Percentiles rank a stretch among this genome's conserved stretches.
Conservation (phyloP, 1,284 basidiomycete genomes). For the Pisolithus thermaeus region DNA sequence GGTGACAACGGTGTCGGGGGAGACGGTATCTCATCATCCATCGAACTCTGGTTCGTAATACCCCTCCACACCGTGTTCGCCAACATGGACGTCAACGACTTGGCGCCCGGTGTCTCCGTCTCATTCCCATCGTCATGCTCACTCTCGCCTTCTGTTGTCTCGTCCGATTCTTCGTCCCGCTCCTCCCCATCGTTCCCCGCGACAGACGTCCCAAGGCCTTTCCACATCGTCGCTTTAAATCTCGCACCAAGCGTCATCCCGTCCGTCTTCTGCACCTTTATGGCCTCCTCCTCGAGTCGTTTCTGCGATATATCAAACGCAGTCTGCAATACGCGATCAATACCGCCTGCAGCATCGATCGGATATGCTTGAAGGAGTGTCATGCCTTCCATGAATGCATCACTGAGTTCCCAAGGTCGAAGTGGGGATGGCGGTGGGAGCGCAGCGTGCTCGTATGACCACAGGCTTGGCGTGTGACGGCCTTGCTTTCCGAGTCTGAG, state of each 20-base stretch:
- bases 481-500: conserved; percentile 53
- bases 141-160: conserved; percentile 31
- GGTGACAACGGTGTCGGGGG: conserved; percentile 43
- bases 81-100: conserved; percentile 48
- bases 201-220: conserved; percentile 55
- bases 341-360: conserved; percentile 55
- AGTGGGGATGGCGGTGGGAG: conserved; percentile 40
- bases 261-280: conserved; percentile 26
- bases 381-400: conserved; percentile 64
- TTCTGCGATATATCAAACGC: conserved; percentile 52
- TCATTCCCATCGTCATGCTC: conserved; percentile 39
- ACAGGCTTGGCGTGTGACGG: conserved; percentile 43
- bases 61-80: conserved; percentile 64
- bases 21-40: conserved; percentile 42
- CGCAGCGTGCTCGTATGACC: conserved; percentile 42
- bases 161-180: conserved; percentile 24
- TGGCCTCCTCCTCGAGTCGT: conserved; percentile 34
- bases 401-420: conserved; percentile 49
- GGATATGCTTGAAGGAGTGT: conserved; percentile 60
- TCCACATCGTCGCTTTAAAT: conserved; percentile 61
- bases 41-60: conserved; percentile 67
- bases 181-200: too few species aligned
- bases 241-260: conserved; percentile 47
- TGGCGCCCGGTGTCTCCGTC: conserved; percentile 34
- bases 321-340: conserved; percentile 64